Evolutionary conservation across 2,329 filamentous ascomycete species (phyloP).

Genomic region (Juglanconis juglandina): DNA sequence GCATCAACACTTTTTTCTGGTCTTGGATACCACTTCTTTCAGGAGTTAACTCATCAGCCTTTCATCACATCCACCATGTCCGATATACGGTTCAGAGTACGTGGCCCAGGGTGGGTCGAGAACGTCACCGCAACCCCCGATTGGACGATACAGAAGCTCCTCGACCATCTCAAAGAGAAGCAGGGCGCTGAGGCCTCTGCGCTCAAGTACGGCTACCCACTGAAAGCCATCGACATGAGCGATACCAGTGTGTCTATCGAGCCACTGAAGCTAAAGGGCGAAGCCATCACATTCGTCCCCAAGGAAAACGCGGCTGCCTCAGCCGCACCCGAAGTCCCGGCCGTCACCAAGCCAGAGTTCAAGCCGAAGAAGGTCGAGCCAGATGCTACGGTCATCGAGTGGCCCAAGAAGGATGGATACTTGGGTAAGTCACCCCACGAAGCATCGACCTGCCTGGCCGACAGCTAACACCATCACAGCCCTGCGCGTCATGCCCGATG

Average conservation of each 20-base stretch:
- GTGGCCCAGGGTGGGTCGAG: constrained; percentile 69
- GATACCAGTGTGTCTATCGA: constrained; percentile 46
- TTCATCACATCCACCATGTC: constrained; percentile 8
- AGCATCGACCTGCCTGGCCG: not conserved
- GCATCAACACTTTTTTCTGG: not conserved
- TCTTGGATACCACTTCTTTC: not conserved
- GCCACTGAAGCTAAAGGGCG: constrained; percentile 46
- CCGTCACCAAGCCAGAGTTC: constrained; percentile 24
- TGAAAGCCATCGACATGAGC: constrained; percentile 63
- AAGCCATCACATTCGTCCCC: constrained; percentile 49
- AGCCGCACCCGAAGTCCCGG: constrained; percentile 10
- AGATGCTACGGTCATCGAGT: constrained; percentile 44
- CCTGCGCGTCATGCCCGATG: constrained; percentile 91
- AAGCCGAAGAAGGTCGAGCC: constrained; percentile 33
- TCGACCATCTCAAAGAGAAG: constrained; percentile 57
- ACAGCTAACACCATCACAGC: constrained; percentile 49
- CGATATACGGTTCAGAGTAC: constrained; percentile 70
- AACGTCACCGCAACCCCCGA: constrained; percentile 66
- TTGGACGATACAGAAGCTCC: constrained; percentile 62
- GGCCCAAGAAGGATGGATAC: constrained; percentile 48
- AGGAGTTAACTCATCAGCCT: not conserved
- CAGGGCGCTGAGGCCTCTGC: constrained; percentile 66
- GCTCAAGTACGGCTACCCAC: constrained; percentile 82
- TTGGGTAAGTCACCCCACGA: constrained; percentile 37
- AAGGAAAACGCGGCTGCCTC: constrained; percentile 27